Conservation (phyloP, 352 stramenopile genomes). For the Pythium utonaiense region DNA sequence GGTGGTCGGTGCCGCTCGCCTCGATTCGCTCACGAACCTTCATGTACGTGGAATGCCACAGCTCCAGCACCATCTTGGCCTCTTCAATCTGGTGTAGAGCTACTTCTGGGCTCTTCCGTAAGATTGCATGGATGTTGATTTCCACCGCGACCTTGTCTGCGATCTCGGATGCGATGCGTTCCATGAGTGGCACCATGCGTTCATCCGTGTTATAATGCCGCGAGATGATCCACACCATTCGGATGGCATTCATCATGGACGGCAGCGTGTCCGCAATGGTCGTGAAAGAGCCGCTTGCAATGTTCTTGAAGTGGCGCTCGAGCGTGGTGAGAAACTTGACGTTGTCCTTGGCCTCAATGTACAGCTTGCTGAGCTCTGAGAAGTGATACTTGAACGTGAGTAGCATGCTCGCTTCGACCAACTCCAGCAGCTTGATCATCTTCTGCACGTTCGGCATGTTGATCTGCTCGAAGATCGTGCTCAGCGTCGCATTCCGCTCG, state of each 20-base stretch:
- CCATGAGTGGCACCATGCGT: constrained; percentile 95
- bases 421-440: constrained; percentile 92
- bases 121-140: constrained; percentile 90
- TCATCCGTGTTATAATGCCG: constrained; percentile 97
- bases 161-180: constrained; percentile 93
- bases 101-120: constrained; percentile 73
- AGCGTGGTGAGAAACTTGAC: constrained; percentile 96
- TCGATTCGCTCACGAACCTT: constrained; percentile 93
- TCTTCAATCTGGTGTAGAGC: constrained; percentile 85
- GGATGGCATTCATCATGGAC: constrained; percentile 96
- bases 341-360: constrained; percentile 95
- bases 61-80: constrained; percentile 89
- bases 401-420: constrained; percentile 89
- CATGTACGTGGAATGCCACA: constrained; percentile 95
- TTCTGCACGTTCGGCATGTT: constrained; percentile 94
- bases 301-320: constrained; percentile 96
- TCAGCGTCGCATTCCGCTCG: constrained; percentile 91
- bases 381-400: constrained; percentile 94
- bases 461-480: constrained; percentile 95
- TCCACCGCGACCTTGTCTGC: constrained; percentile 89
- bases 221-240: constrained; percentile 98
- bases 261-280: constrained; percentile 92
- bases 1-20: constrained; percentile 91
- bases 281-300: constrained; percentile 86
- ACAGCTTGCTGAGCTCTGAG: constrained; percentile 92